Evolutionary conservation across 2,329 filamentous ascomycete genomes (phyloP), one percentile per base, ranked within the genome.

Genomic region (Cladophialophora immunda): DNA sequence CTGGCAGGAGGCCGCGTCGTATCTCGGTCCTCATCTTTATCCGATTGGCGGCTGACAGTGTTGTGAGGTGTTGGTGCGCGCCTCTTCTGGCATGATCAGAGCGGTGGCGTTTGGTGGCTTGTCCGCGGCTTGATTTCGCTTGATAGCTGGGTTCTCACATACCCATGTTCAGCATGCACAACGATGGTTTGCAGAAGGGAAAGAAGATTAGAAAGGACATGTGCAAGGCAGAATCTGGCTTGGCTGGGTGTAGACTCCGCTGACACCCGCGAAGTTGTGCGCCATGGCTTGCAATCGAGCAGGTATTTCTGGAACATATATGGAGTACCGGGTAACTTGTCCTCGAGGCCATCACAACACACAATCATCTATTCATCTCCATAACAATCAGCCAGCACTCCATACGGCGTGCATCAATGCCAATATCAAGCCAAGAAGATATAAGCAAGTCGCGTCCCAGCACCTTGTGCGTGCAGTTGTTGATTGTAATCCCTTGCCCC

Each of bases 81-180:
- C 22, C 19, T 25, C 45, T 50, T 25, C 45, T 25, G 22, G 45
- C 45, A 50, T 22, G 19, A 25, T 50, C 45, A 25, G 45, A 25
- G 45, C 45, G 22, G 45, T 50, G 45, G 45, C 32, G 47, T 30
- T 45, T 36, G n/a, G 58, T 62, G 58, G 54, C 62, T 58, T 52
- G 54, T n/a, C 47, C 34, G 38, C 30, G 53, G 54, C 54, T 29
- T 57, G 53, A 29, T 57, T 54, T 52, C 53, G 62, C 62, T 29
- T 41, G 41, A 58, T n/a, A 64, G 38, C 36, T 38, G 34, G 22
- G 25, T 34, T 36, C n/a, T n/a, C 27, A 32, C 34, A 38, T 41
- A 50, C 45, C 45, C 45, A 25, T 50, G 45, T 25, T 25, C 17
- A 11, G 25, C 19, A 25, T 32, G 32, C 55, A 41, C 55, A 41